Base-by-base conservation (phyloP, 2,329 filamentous ascomycete species). In the Phialemoniopsis sp. region DNA sequence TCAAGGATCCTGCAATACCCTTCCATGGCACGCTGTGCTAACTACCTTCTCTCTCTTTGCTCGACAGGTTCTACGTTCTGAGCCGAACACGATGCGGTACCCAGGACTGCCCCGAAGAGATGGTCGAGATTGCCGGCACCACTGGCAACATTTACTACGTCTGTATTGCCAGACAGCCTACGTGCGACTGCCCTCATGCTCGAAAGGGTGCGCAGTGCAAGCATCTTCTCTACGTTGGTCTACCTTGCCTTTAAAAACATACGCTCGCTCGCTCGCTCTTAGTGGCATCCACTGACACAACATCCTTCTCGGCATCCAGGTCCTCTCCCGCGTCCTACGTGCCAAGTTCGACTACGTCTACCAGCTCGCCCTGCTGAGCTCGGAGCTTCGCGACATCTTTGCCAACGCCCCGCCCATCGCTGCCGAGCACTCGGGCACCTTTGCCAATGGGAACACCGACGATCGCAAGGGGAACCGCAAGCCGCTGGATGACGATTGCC, bases 61-160 rank as follows among this genome's bases (percentile, higher is more conserved):
- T 6, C 21, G 6, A 10, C 33, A 50, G 54, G 7, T 69, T 76
- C 53, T 76, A 64, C 44, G 64, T 76, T 21, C 59, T 76, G 10
- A 57, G 53, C 1, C 63, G 71, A 13, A 53, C 48, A 3, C 59
- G 62, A 8, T 29, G 46, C 19, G 65, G 65, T 14, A 61, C 57
- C 0, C 40, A 46, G 3, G 44, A 60, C 2, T 66, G 58, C 32
- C 70, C 68, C 0, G 62, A 70, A 39, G 79, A 85, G 53, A 60
- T 56, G 1, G 63, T 85, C 35, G 66, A 78, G 41, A 63, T 85
- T 44, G 76, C 80, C 0, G 82, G 81, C 1, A 76, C 76, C 9
- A 85, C 79, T 2, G 81, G 80, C 13, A 85, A 85, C 46, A 66
- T 85, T 41, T 85, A 86, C 55, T 73, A 59, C 1, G 70, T 85